Evolutionary conservation across 306 rosid species (phyloP).

Genomic region (Fragaria nilgerrensis): DNA sequence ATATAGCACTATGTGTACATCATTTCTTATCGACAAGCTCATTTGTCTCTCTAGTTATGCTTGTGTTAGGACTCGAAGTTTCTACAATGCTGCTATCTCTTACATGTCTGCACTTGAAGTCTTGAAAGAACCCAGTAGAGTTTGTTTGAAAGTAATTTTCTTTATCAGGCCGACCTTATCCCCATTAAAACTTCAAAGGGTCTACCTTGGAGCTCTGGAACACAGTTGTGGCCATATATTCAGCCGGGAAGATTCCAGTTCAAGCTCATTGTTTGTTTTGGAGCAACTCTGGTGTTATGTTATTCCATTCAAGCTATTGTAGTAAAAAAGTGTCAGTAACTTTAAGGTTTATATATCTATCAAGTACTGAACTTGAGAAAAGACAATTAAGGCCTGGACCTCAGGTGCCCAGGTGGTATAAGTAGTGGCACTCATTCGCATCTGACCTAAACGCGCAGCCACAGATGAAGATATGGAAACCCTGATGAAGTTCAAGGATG

Average conservation of each 20-base stretch:
- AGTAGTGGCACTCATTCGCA: neutral
- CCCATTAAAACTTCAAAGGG: neutral
- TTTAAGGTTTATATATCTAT: no score
- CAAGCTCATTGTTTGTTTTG: neutral
- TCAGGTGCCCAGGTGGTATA: neutral
- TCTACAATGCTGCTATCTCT: neutral
- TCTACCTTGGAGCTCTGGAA: neutral
- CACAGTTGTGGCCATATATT: neutral
- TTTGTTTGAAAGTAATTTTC: neutral
- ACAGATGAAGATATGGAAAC: neutral
- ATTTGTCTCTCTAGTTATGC: no score
- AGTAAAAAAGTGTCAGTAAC: neutral
- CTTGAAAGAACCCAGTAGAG: neutral
- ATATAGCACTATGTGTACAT: no score
- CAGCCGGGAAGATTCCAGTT: neutral
- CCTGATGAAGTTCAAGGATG: neutral
- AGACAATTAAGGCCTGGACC: neutral
- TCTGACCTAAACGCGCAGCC: neutral
- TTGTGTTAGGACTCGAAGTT: no score
- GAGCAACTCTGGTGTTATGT: neutral
- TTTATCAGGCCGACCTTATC: no score
- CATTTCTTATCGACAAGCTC: no score
- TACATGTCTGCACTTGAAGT: neutral
- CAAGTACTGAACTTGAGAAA: neutral
- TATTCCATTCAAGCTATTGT: neutral